Evolutionary conservation across 1,284 basidiomycete genomes (phyloP).

Genomic region (Sanghuangporus weigelae): DNA sequence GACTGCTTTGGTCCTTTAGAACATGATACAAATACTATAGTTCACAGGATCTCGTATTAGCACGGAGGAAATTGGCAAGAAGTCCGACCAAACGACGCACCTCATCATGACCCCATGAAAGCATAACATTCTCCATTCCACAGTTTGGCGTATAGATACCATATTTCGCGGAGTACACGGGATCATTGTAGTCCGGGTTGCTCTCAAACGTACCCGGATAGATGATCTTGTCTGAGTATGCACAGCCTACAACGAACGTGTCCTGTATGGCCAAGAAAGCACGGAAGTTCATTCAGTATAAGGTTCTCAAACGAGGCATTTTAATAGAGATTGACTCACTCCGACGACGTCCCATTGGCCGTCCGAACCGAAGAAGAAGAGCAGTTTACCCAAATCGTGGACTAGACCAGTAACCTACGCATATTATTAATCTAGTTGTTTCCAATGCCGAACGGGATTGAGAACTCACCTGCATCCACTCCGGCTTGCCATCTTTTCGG

Average conservation of each 20-base stretch:
- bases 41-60: background rate
- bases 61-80: background rate
- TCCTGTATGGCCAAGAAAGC: constrained; percentile 42
- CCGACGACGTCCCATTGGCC: constrained; percentile 94
- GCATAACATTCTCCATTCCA: constrained; percentile 87
- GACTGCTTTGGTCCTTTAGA: constrained; percentile 70
- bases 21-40: constrained; percentile 73
- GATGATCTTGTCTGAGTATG: constrained; percentile 79
- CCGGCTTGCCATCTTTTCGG: constrained; percentile 81
- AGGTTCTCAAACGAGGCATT: background rate
- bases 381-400: constrained; percentile 84
- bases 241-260: constrained; percentile 85
- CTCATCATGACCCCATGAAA: constrained; percentile 89
- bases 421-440: constrained; percentile 17
- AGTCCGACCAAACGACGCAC: background rate
- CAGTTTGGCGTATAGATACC: constrained; percentile 84
- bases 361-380: constrained; percentile 77
- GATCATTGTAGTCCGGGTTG: constrained; percentile 74
- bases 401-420: constrained; percentile 71
- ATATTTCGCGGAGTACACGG: constrained; percentile 71
- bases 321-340: constrained; percentile 36
- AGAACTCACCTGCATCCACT: constrained; percentile 73
- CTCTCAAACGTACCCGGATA: constrained; percentile 79
- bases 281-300: background rate
- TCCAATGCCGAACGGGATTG: constrained; percentile 34